Base-by-base conservation (phyloP, 164 flowering plant genomes). In the Annona cherimola region DNA sequence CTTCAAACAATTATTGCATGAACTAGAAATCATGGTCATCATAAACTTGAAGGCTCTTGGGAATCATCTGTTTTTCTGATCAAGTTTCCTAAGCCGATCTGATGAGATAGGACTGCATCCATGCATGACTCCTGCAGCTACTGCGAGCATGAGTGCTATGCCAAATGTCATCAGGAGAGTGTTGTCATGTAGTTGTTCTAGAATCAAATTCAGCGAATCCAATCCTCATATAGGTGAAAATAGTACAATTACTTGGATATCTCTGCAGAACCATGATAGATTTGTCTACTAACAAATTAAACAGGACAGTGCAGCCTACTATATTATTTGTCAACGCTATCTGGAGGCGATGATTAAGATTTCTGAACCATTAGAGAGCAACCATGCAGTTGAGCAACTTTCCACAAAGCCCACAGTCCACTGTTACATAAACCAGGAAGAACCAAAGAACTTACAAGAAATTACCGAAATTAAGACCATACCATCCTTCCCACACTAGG, bases 401-500 rank as follows among this genome's bases (percentile, higher is more conserved):
- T 50, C 14, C 57, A 50, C 18, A 50, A 50, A 50, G 57, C 57
- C 14, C 57, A 2, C 65, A 62, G 41, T 62, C 65, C 7, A 62
- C 35, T 20, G 35, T 26, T 3, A 62, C 11, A 62, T 39, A 62
- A 62, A 26, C 12, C 42, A 9, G 45, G 45, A 65, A 16, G 9
- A 65, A 41, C 45, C 35, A 50, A 50, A 16, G 62, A 62, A 69
- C 39, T 69, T 63, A 14, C 45, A 11, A 26, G 11, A n/a, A 54
- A 45, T 55, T 63, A 41, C 61, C 64, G 35, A 57, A 68, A 7
- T 60, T 42, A 75, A 54, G 65, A 26, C 42, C 80, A 71, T 84
- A 94, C 99, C 98, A 82, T 87, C 80, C 80, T 93, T 45, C 98
- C 99, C 72, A 93, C 97, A 66, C 91, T 94, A 66, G 98, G 97